Evolutionary conservation across 441 rosid genomes (phyloP).

Genomic region (Populus tomentosa): DNA sequence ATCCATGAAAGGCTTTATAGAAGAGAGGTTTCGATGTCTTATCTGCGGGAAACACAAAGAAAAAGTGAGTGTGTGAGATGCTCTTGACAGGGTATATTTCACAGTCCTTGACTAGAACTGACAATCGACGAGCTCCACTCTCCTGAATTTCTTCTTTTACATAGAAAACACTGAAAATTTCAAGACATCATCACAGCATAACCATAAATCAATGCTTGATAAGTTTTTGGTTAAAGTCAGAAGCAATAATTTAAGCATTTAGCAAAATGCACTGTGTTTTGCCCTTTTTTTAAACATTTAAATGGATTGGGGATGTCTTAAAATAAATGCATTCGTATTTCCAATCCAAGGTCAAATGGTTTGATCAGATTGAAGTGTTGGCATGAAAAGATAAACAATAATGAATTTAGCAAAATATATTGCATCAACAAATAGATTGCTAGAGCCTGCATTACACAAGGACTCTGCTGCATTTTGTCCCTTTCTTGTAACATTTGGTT

Average conservation of each 20-base stretch:
- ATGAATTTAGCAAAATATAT: too few species aligned
- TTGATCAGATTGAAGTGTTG: too few species aligned
- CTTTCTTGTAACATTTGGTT: background rate
- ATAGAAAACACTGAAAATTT: slow-evolving; percentile 12
- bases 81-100: slow-evolving; percentile 6
- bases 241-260: too few species aligned
- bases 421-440: too few species aligned
- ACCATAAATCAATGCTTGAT: slow-evolving; percentile 30
- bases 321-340: too few species aligned
- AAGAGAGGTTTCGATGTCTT: background rate
- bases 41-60: slow-evolving; percentile 15
- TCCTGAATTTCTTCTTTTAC: background rate
- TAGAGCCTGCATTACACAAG: too few species aligned
- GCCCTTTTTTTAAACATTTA: too few species aligned
- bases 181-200: slow-evolving; percentile 26
- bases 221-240: too few species aligned
- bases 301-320: too few species aligned
- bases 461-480: background rate
- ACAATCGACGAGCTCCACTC: slow-evolving; percentile 18
- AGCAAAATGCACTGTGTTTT: too few species aligned
- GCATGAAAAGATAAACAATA: too few species aligned
- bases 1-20: background rate
- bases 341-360: too few species aligned
- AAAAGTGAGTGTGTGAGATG: slow-evolving; percentile 22
- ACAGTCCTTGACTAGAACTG: slow-evolving; percentile 10